A percentile compares a stretch with the other conserved stretches of the same genome.
Conservation (phyloP, 768 basidiomycete genomes). For the Rhodotorula babjevae region DNA sequence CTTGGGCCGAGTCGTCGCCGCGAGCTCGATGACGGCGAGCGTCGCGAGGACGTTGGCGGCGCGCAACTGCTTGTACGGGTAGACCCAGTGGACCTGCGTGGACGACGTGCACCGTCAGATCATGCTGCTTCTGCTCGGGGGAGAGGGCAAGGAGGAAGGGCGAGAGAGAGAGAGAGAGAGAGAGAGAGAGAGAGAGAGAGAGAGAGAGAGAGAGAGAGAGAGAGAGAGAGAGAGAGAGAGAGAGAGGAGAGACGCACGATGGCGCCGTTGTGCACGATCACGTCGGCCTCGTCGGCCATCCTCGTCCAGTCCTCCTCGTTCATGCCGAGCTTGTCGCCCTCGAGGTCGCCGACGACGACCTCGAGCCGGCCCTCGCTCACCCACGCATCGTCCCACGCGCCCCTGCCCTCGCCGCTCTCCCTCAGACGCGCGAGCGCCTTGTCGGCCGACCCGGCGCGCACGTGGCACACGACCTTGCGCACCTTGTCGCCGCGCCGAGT, state of each 20-base stretch:
- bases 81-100: constrained; percentile 91
- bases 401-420: constrained; percentile 68
- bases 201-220: background rate
- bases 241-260: constrained; percentile 57
- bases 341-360: constrained; percentile 78
- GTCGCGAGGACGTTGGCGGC: constrained; percentile 90
- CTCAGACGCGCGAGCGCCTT: constrained; percentile 66
- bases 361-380: constrained; percentile 62
- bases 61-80: constrained; percentile 89
- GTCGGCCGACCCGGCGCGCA: constrained; percentile 63
- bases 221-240: background rate
- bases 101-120: too few relatives aligned
- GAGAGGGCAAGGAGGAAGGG: too few relatives aligned
- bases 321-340: constrained; percentile 69
- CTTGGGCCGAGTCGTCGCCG: constrained; percentile 63
- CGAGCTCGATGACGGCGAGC: constrained; percentile 69
- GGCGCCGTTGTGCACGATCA: constrained; percentile 92
- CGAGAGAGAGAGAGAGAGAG: background rate
- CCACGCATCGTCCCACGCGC: constrained; percentile 87
- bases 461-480: constrained; percentile 83
- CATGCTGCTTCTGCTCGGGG: background rate
- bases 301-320: constrained; percentile 60
- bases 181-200: constrained; percentile 29
- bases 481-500: constrained; percentile 55
- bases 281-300: constrained; percentile 68